Evolutionary conservation across 1,284 basidiomycete species (phyloP).

Genomic region (Ceratobasidium sp.): DNA sequence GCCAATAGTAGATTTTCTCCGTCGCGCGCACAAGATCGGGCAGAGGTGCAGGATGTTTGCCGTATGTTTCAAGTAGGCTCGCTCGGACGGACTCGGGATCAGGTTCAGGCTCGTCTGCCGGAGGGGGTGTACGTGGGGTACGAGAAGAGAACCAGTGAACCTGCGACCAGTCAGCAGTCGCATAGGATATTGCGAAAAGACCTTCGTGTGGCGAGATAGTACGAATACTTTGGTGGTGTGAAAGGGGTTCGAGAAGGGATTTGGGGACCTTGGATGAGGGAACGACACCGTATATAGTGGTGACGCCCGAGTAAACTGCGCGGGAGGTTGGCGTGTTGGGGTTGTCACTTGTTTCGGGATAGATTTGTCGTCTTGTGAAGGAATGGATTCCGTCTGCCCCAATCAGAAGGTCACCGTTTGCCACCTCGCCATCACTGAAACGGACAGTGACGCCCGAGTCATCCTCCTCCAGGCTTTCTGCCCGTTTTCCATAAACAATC

Average conservation of each 20-base stretch:
- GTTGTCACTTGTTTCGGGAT: background rate
- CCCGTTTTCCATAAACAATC: slow-evolving; percentile 42
- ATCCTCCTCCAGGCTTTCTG: slow-evolving; percentile 32
- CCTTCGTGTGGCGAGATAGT: slow-evolving; percentile 47
- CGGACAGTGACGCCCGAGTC: slow-evolving; percentile 10
- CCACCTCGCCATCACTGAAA: slow-evolving; percentile 20
- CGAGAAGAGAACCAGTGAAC: slow-evolving; percentile 45
- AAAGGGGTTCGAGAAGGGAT: slow-evolving; percentile 34
- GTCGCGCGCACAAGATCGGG: slow-evolving; percentile 43
- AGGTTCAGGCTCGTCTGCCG: slow-evolving; percentile 38
- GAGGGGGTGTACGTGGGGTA: slow-evolving; percentile 28
- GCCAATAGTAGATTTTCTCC: slow-evolving; percentile 47
- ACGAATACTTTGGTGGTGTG: slow-evolving; percentile 43
- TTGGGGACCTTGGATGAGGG: slow-evolving; percentile 35
- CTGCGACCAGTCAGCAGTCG: slow-evolving; percentile 34
- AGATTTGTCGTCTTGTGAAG: slow-evolving; percentile 36
- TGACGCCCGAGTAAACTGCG: slow-evolving; percentile 46
- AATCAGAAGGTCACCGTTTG: slow-evolving; percentile 39
- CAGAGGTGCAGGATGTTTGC: slow-evolving; percentile 38
- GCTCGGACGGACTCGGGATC: slow-evolving; percentile 36
- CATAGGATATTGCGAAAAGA: slow-evolving; percentile 44
- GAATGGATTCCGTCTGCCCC: slow-evolving; percentile 43
- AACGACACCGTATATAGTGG: slow-evolving; percentile 45
- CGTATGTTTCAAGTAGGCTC: slow-evolving; percentile 35
- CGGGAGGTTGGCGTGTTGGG: background rate